phyloP scores from a whole-genome alignment of 169 alveolate genomes.

The Plasmodium cynomolgi region DNA sequence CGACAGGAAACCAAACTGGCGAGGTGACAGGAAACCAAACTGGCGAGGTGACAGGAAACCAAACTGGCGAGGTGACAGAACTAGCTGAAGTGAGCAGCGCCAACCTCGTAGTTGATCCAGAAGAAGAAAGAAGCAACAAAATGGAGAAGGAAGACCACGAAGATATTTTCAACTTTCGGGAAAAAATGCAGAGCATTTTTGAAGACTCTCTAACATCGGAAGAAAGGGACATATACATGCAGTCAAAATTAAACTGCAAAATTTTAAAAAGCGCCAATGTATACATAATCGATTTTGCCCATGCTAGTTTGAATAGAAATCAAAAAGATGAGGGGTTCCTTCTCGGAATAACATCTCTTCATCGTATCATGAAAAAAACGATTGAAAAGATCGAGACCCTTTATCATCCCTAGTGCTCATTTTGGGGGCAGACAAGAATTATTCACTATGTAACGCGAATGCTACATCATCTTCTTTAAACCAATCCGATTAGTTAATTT shows the following conservation, averaged over 20 bases:
- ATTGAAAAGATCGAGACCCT: conserved; percentile 20
- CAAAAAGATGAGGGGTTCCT: conserved; percentile 78
- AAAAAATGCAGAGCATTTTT: conserved; percentile 30
- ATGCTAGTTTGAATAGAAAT: conserved; percentile 77
- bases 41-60: not conserved
- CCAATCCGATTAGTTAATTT: not conserved
- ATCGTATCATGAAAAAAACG: conserved; percentile 53
- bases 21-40: not conserved
- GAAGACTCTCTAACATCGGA: conserved; percentile 38
- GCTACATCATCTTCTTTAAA: not conserved
- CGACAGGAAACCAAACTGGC: not conserved
- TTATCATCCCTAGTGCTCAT: not conserved
- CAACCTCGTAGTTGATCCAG: not conserved
- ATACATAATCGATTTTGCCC: conserved; percentile 82
- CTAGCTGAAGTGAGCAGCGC: not conserved
- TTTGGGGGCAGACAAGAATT: not conserved
- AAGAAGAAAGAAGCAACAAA: not conserved
- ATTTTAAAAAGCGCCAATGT: conserved; percentile 71
- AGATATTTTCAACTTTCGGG: conserved; percentile 37
- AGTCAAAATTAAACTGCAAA: conserved; percentile 13
- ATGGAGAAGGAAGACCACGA: conserved; percentile 9
- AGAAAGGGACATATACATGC: conserved; percentile 23
- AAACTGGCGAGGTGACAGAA: not conserved
- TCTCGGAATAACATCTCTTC: conserved; percentile 73
- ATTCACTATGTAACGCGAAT: not conserved